Conservation (phyloP, 164 flowering plant species). For the Malania oleifera region DNA sequence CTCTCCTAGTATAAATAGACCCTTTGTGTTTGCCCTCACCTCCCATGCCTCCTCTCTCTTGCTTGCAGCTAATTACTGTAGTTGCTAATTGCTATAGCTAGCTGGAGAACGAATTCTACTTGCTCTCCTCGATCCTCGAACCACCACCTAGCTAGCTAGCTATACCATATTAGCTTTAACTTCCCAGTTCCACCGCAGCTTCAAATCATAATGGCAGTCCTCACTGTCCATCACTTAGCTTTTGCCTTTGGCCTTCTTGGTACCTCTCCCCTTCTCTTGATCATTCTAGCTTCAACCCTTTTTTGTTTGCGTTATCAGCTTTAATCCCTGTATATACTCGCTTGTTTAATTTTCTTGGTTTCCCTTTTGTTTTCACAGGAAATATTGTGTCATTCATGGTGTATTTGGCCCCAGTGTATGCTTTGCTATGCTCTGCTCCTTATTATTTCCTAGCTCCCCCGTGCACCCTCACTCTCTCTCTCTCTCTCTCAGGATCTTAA, state of each 20-base stretch:
- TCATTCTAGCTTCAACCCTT: background rate
- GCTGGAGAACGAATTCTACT: too few relatives aligned
- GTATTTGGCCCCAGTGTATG: conserved; percentile 69
- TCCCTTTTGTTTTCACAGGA: conserved; percentile 28
- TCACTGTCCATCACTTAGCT: conserved; percentile 22
- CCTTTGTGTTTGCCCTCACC: too few relatives aligned
- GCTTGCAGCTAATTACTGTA: too few relatives aligned
- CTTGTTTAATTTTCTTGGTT: background rate
- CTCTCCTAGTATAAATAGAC: too few relatives aligned
- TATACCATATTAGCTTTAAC: too few relatives aligned
- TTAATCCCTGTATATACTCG: background rate
- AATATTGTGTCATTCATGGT: conserved; percentile 62
- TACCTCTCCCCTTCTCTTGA: conserved; percentile 7
- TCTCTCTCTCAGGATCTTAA: background rate
- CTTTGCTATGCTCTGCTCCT: background rate
- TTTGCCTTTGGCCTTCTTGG: conserved; percentile 57
- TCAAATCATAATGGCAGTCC: conserved; percentile 33
- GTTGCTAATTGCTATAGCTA: too few relatives aligned
- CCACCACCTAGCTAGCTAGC: too few relatives aligned
- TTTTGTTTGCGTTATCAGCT: background rate
- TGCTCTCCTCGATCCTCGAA: too few relatives aligned
- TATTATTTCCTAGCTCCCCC: too few relatives aligned
- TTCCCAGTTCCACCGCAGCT: too few relatives aligned
- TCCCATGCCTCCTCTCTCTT: too few relatives aligned
- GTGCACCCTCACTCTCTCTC: conserved; percentile 12